Conservation (phyloP, 2,329 filamentous ascomycete species). For the Trichoderma sp. region DNA sequence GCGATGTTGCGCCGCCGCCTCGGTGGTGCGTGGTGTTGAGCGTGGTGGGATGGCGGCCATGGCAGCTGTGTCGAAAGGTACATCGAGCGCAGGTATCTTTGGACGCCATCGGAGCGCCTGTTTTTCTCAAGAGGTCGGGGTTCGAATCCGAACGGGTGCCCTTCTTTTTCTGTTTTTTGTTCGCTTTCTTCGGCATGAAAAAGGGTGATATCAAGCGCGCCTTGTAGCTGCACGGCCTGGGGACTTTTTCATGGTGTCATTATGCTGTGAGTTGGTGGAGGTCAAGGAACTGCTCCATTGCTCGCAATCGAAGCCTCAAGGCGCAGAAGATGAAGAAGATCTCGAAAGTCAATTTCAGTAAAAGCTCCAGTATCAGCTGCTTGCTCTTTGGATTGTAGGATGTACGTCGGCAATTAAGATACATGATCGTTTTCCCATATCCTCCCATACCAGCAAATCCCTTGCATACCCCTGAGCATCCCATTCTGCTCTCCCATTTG, state of each 20-base stretch:
- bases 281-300: background rate
- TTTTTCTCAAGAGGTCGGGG: background rate
- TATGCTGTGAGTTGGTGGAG: background rate
- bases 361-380: background rate
- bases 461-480: background rate
- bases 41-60: background rate
- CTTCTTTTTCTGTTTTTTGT: background rate
- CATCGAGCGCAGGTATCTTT: background rate
- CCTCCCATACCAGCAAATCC: background rate
- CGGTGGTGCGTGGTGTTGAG: background rate
- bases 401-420: background rate
- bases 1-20: background rate
- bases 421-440: background rate
- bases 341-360: background rate
- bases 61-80: constrained; percentile 5
- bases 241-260: too few species aligned
- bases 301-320: background rate
- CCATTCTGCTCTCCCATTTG: background rate
- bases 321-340: background rate
- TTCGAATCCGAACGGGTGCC: constrained; percentile 1
- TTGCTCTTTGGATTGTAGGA: too few species aligned
- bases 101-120: background rate
- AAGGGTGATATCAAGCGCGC: background rate
- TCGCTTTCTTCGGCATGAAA: background rate
- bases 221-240: background rate